Evolutionary conservation across 2,329 filamentous ascomycete genomes (phyloP), one percentile per base, ranked within the genome.

Genomic region (Thielaviopsis ethacetica): DNA sequence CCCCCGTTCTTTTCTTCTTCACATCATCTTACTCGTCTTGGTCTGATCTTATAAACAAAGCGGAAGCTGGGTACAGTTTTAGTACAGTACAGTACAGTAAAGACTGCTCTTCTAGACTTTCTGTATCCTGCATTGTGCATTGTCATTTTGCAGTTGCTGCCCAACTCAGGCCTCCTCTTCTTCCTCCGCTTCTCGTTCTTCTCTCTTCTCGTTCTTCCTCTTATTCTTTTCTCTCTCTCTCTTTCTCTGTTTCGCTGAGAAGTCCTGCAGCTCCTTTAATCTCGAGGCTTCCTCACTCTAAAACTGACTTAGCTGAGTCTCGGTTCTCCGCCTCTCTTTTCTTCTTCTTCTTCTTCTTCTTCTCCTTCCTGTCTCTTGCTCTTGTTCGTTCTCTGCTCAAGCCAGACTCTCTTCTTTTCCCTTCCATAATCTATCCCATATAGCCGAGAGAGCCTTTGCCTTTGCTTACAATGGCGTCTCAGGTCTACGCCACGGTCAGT

Each of bases 401-500:
- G 38, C 38, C 38, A 41, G 38, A 47, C 26, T 6, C 44, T 49
- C 53, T 22, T 49, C 44, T 27, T 19, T 47, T 47, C 24, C 47
- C 38, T 41, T 47, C 6, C n/a, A n/a, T n/a, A n/a, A n/a, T n/a
- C n/a, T n/a, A n/a, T n/a, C n/a, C n/a, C n/a, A n/a, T n/a, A n/a
- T n/a, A n/a, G n/a, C 26, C 9, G 26, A 27, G 22, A 51, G 9
- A 51, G 19, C n/a, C 22, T 21, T 21, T 21, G 19, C 49, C n/a
- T 21, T 12, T 26, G 19, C 4, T 51, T 5, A 21, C 49, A 21
- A 51, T 51, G 49, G 19, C 49, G 49, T 57, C 47, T 57, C 49
- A 30, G 50, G 34, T n/a, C 19, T 62, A 63, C 53, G 53, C 59
- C 60, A 41, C 62, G 61, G 66, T 68, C 60, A 66, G 57, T 57